These are phyloP conservation scores for Sorghum bicolor DNA, from an alignment of 176 grass and related monocot genomes.

Conservation along the genomic window Sorghum_bicolor_NCBIv3 NC_012878.2:1571501-1572000, in stretches of 20 bases:
- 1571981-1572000: conserved; percentile 79
- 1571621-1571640: conserved; percentile 83
- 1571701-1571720: conserved; percentile 82
- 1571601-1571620: conserved; percentile 76
- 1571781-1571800: not conserved
- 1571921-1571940: not conserved
- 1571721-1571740: not conserved
- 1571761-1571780: not conserved
- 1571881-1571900: not conserved
- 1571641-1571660: conserved; percentile 66
- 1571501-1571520: not conserved
- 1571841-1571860: not conserved
- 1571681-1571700: conserved; percentile 88
- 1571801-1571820: not conserved
- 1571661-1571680: conserved; percentile 72
- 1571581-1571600: conserved; percentile 85
- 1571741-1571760: not conserved
- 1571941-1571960: not conserved
- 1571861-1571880: not conserved
- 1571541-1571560: not conserved
- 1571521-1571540: not conserved
- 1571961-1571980: conserved; percentile 13
- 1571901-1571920: not conserved
- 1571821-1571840: not conserved
- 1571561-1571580: conserved; percentile 55